Evolutionary conservation across 1,139 yeast species (phyloP).

Genomic region (Geotrichum candidum): DNA sequence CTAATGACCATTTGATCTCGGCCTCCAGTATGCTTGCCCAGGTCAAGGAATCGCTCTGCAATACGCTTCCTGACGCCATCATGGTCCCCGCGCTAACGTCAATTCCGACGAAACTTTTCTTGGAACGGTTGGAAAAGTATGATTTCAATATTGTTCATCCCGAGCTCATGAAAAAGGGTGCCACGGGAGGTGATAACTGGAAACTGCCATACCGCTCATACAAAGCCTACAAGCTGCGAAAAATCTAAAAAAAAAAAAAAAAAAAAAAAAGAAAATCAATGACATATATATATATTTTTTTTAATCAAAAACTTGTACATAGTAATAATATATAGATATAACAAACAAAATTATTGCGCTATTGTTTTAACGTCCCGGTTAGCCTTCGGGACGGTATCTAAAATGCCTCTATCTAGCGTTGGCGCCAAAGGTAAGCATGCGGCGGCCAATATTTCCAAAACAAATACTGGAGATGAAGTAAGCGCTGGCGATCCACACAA

Average conservation of each 20-base stretch:
- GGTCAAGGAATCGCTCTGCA: constrained; percentile 35
- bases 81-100: constrained; percentile 52
- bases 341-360: not conserved
- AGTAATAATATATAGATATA: not conserved
- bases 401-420: not conserved
- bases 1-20: constrained; percentile 73
- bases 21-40: constrained; percentile 51
- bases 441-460: constrained; percentile 68
- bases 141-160: constrained; percentile 59
- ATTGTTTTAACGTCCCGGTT: not conserved
- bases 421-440: constrained; percentile 29
- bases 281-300: not conserved
- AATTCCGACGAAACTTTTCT: constrained; percentile 58
- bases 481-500: constrained; percentile 52
- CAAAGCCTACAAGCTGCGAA: constrained; percentile 45
- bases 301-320: not conserved
- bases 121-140: constrained; percentile 52
- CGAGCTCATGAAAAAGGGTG: constrained; percentile 23
- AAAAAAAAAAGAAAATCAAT: not conserved
- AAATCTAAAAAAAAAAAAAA: constrained; percentile 28
- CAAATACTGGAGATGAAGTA: constrained; percentile 63
- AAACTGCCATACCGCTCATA: constrained; percentile 63
- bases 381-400: not conserved
- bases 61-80: constrained; percentile 55
- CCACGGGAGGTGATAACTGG: constrained; percentile 54